Evolutionary conservation across 768 basidiomycete genomes (phyloP), one percentile per base, ranked within the genome.

Genomic region (Harrya chromipes): DNA sequence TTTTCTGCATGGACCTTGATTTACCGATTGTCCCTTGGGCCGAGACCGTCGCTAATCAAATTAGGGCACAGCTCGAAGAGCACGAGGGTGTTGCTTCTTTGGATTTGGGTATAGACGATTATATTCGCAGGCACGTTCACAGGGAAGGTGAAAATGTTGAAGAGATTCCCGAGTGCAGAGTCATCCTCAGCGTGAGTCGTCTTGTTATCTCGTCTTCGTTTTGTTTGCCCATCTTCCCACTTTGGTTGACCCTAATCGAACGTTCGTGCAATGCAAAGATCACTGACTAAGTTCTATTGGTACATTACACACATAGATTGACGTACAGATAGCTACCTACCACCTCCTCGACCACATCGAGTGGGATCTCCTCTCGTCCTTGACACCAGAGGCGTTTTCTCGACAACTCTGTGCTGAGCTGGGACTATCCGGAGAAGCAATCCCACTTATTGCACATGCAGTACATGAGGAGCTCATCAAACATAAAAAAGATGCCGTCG

Each of bases 321-420:
- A 99, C 71, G 92, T 98, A 21, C 97, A 99, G 67, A 87, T 99
- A 63, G 90, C 86, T 20, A 89, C 86, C 40, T 78, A 93, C 64
- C 92, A 95, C 67, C 77, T 99, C 1, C 75, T 89, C 49, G 97
- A 99, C 71, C 90, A 94, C 63, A 93, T 99, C 57, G 97, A 99
- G 70, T 99, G 95, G 95, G 95, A 99, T 69, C 79, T 98, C n/a
- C 81, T 90, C 40, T 95, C 94, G 4, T 80, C 87, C 4, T 77
- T 97, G 33, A 94, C 92, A 0, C 95, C 95, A 1, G 88, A 95
- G 64, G 76, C 72, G 1, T 98, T 98, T 60, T 81, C 95, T 0
- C 70, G 72, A 34, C 83, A 80, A 43, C 84, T 97, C 29, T 92
- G 90, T 60, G 66, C 76, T 20, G 97, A 98, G 54, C 80, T 98